Conservation (phyloP, 495 filamentous ascomycete species). For the Penicillium steckii region DNA sequence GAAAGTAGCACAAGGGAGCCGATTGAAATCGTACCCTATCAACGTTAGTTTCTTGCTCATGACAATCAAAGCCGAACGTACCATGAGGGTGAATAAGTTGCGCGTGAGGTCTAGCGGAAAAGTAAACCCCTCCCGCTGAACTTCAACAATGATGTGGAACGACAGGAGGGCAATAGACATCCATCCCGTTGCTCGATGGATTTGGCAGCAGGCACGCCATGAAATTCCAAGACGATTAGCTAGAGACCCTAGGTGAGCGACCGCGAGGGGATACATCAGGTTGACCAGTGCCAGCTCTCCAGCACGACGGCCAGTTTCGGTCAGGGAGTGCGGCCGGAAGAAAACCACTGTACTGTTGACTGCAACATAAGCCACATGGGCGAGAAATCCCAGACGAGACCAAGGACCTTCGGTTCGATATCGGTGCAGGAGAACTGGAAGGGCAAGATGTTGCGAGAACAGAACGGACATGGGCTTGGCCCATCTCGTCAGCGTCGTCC, state of each 20-base stretch:
- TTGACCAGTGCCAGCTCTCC: slow-evolving; percentile 22
- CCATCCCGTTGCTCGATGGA: slow-evolving; percentile 23
- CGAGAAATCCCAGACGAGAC: background rate
- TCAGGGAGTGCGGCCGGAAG: background rate
- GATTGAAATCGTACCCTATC: background rate
- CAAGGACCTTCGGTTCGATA: background rate
- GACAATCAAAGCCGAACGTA: background rate
- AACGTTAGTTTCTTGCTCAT: background rate
- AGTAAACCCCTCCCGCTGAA: background rate
- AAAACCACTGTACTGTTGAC: background rate
- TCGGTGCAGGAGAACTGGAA: background rate
- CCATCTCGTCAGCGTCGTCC: too few species aligned
- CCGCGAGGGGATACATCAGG: slow-evolving; percentile 19
- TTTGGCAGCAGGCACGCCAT: slow-evolving; percentile 13
- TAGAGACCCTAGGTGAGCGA: slow-evolving; percentile 24
- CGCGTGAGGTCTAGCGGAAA: background rate
- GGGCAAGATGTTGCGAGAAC: background rate
- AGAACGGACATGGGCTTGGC: too few species aligned
- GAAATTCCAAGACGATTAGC: slow-evolving; percentile 23
- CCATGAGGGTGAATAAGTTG: background rate
- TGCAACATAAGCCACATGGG: background rate
- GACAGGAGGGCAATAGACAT: slow-evolving; percentile 17
- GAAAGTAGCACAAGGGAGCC: background rate
- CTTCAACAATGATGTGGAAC: slow-evolving; percentile 7
- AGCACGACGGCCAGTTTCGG: slow-evolving; percentile 9